Evolutionary conservation across 805 yeast species (phyloP).

Genomic region (Metschnikowia koreensis): DNA sequence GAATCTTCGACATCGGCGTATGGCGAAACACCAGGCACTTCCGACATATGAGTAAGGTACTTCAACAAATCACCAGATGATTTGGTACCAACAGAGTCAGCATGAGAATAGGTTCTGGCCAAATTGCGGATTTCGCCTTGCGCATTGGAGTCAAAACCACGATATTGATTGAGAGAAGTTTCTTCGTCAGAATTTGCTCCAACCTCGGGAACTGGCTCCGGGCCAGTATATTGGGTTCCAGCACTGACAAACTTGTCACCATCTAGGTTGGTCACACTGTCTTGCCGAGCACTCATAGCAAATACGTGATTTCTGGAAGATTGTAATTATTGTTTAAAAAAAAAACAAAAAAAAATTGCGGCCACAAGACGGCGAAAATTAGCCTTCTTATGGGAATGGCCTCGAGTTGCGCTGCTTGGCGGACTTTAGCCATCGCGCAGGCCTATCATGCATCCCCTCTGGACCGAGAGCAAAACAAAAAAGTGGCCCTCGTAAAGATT

Average conservation of each 20-base stretch:
- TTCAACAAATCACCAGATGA: conserved; percentile 28
- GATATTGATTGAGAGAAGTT: conserved; percentile 20
- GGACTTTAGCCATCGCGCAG: background rate
- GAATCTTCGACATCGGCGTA: conserved; percentile 14
- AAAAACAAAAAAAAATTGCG: background rate
- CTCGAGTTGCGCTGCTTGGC: background rate
- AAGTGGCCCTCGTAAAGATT: background rate
- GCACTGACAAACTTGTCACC: conserved; percentile 12
- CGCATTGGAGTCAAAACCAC: conserved; percentile 37
- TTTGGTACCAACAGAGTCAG: conserved; percentile 15
- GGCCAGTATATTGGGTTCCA: conserved; percentile 9
- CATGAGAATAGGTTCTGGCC: conserved; percentile 39
- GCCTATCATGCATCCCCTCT: background rate
- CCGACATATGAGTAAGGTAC: conserved; percentile 46
- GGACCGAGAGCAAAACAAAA: conserved; percentile 7
- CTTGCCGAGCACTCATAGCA: conserved; percentile 9
- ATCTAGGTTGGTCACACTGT: conserved; percentile 10
- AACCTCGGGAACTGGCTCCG: conserved; percentile 8
- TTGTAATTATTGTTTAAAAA: background rate
- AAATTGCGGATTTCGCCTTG: conserved; percentile 37
- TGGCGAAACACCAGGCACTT: conserved; percentile 23
- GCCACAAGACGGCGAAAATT: background rate
- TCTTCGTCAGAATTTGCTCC: conserved; percentile 4
- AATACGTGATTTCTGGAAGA: background rate
- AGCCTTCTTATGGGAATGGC: conserved; percentile 4